Evolutionary conservation across 73 alveolate genomes (phyloP).

Genomic region (Stentor roeselii): DNA sequence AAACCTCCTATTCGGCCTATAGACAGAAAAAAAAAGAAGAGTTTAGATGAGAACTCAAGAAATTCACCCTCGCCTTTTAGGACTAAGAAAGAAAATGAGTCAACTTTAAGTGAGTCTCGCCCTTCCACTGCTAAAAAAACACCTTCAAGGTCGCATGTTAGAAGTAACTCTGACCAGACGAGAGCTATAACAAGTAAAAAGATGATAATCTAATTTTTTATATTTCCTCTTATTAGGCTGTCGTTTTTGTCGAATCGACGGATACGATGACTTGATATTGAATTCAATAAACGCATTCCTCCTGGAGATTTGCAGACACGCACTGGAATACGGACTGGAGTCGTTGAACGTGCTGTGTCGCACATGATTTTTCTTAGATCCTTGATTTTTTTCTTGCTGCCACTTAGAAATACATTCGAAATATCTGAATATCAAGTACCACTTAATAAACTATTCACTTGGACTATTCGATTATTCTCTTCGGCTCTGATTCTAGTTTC

Average conservation of each 20-base stretch:
- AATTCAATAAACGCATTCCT: not conserved
- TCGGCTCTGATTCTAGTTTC: not conserved
- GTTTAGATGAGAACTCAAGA: not conserved
- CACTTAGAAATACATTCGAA: not conserved
- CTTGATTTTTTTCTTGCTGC: not conserved
- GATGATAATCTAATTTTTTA: not conserved
- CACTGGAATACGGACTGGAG: not conserved
- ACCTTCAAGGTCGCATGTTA: conserved; percentile 1
- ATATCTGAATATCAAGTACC: not conserved
- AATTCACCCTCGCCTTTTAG: not conserved
- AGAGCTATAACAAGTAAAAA: conserved; percentile 6
- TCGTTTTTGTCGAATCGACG: too few species aligned
- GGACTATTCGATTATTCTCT: not conserved
- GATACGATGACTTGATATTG: not conserved
- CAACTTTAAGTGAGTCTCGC: not conserved
- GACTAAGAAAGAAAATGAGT: not conserved
- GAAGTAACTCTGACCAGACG: not conserved
- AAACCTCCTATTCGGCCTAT: not conserved
- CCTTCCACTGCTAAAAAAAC: conserved; percentile 1
- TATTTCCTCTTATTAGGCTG: too few species aligned
- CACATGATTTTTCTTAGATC: not conserved
- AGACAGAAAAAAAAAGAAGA: not conserved
- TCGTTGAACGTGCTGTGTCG: not conserved
- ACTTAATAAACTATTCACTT: not conserved
- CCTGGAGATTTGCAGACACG: not conserved